These are phyloP conservation scores for Moricandia arvensis DNA, from an alignment of 345 rosid species.

Conservation along the genomic window DNA sequence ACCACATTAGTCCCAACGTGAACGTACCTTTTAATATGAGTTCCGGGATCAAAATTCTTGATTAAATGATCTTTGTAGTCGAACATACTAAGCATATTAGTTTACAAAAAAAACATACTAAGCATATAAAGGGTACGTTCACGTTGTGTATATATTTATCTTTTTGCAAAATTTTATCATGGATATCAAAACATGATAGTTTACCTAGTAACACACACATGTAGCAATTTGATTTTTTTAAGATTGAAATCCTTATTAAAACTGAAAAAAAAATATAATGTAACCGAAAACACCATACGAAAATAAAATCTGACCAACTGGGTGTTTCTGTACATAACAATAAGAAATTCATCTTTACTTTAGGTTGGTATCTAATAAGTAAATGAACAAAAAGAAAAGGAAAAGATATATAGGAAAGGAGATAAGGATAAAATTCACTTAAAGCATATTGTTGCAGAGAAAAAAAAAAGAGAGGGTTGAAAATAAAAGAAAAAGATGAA, in stretches of 20 bases:
- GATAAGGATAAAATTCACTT: conserved; percentile 41
- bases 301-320: conserved; percentile 9
- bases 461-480: conserved; percentile 32
- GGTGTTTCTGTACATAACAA: not conserved
- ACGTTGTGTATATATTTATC: not conserved
- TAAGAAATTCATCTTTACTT: conserved; percentile 6
- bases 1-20: conserved; percentile 30
- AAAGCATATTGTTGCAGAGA: conserved; percentile 40
- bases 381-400: conserved; percentile 23
- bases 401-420: conserved; percentile 36
- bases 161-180: not conserved
- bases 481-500: conserved; percentile 15
- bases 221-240: not conserved
- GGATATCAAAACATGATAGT: not conserved
- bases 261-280: not conserved
- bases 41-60: conserved; percentile 13
- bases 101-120: no score
- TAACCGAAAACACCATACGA: conserved; percentile 6
- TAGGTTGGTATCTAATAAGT: conserved; percentile 34
- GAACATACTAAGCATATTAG: no score
- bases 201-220: not conserved
- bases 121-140: no score
- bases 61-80: not conserved
- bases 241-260: not conserved
- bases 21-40: conserved; percentile 30